A percentile compares a stretch with the other conserved stretches of the same genome.
Evolutionary conservation across 2,329 filamentous ascomycete species (phyloP).

Genomic region (Beauveria asiatica): DNA sequence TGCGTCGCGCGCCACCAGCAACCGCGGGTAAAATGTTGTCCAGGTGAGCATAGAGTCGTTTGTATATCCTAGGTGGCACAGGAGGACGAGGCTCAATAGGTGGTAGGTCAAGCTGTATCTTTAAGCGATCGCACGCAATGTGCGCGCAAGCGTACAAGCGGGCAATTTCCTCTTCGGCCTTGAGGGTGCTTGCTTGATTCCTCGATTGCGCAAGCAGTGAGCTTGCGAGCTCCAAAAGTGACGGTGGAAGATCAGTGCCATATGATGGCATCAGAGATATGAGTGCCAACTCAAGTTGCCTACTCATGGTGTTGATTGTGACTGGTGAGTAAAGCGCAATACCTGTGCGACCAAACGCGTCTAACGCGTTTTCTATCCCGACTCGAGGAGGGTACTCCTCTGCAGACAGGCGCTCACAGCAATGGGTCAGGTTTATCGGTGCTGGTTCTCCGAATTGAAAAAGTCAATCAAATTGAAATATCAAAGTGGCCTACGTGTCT

Average conservation of each 20-base stretch:
- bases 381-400: background rate
- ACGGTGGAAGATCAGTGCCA: slow-evolving; percentile 55
- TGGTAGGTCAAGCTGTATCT: slow-evolving; percentile 67
- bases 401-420: background rate
- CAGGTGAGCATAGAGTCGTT: slow-evolving; percentile 73
- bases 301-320: slow-evolving; percentile 51
- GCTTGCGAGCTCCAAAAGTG: slow-evolving; percentile 62
- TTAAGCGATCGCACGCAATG: slow-evolving; percentile 80
- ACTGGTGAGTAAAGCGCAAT: background rate
- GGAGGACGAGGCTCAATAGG: slow-evolving; percentile 68
- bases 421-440: background rate
- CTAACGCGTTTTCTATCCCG: background rate
- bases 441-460: too few relatives aligned
- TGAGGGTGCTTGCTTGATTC: slow-evolving; percentile 66
- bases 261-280: slow-evolving; percentile 67
- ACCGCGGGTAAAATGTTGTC: slow-evolving; percentile 57
- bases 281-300: slow-evolving; percentile 64
- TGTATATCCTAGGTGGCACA: slow-evolving; percentile 72
- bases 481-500: background rate
- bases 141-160: slow-evolving; percentile 77
- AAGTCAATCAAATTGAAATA: too few relatives aligned
- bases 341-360: background rate
- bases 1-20: slow-evolving; percentile 23
- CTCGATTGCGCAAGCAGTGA: slow-evolving; percentile 75
- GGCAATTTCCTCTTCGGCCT: slow-evolving; percentile 81